These are phyloP conservation scores for Kwoniella shivajii DNA, from an alignment of 1,284 basidiomycete species.

Conservation along the genomic window DNA sequence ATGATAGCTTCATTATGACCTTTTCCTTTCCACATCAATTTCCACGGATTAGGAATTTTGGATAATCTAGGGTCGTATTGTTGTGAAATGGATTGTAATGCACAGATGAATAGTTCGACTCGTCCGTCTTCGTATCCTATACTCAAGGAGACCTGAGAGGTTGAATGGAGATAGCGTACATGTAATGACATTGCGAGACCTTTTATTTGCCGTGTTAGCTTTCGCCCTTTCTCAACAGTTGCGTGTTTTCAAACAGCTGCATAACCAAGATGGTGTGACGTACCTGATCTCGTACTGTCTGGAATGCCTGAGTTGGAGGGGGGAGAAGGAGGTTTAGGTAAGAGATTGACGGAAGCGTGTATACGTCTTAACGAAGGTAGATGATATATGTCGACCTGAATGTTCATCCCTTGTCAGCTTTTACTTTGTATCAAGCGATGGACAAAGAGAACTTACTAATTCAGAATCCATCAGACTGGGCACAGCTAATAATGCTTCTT, in stretches of 20 bases:
- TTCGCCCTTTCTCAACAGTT: too few species aligned
- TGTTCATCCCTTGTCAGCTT: slow-evolving; percentile 2
- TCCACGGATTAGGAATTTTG: slow-evolving; percentile 62
- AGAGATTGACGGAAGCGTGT: slow-evolving; percentile 64
- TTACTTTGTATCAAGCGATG: neutral
- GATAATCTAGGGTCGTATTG: slow-evolving; percentile 29
- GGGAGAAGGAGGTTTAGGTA: slow-evolving; percentile 5
- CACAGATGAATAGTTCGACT: slow-evolving; percentile 66
- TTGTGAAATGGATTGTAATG: neutral
- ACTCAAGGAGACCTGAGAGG: slow-evolving; percentile 60
- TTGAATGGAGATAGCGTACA: slow-evolving; percentile 54
- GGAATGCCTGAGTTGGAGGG: slow-evolving; percentile 8
- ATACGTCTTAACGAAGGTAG: slow-evolving; percentile 66
- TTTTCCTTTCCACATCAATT: slow-evolving; percentile 67
- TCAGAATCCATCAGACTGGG: slow-evolving; percentile 86
- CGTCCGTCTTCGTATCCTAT: slow-evolving; percentile 80
- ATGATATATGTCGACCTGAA: slow-evolving; percentile 76
- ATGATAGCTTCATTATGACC: slow-evolving; percentile 83
- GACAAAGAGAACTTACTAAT: slow-evolving; percentile 59
- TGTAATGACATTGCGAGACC: slow-evolving; percentile 86
- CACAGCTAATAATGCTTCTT: slow-evolving; percentile 66
- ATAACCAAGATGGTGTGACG: too few species aligned
- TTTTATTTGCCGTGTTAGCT: too few species aligned
- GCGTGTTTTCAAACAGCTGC: too few species aligned
- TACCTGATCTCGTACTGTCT: slow-evolving; percentile 8